These are phyloP conservation scores for Chionographis japonica DNA, from an alignment of 106 monocot species.

Conservation along the genomic window DNA sequence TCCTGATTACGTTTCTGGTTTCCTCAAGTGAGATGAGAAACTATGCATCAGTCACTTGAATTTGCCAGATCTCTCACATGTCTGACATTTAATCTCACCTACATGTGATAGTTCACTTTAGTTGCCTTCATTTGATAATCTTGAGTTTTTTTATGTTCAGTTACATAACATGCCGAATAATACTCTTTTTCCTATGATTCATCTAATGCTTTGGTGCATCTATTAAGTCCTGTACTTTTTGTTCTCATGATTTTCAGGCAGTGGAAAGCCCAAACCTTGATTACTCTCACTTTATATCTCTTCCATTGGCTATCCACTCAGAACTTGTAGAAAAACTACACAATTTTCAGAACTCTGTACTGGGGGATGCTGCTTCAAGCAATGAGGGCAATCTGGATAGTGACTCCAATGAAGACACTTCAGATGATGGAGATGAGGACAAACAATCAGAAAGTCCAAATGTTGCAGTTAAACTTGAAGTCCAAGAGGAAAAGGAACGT, in stretches of 20 bases:
- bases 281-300: slow-evolving; percentile 93
- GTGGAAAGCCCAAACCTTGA: slow-evolving; percentile 72
- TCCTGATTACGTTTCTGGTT: too few species aligned
- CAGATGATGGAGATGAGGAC: slow-evolving; percentile 20
- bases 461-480: slow-evolving; percentile 21
- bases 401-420: slow-evolving; percentile 14
- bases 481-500: slow-evolving; percentile 24
- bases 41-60: too few species aligned
- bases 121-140: too few species aligned
- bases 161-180: too few species aligned
- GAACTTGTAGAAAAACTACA: slow-evolving; percentile 70
- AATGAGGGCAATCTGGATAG: slow-evolving; percentile 11
- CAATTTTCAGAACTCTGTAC: slow-evolving; percentile 67
- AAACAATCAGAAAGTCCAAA: slow-evolving; percentile 12
- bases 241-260: slow-evolving; percentile 36
- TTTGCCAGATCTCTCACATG: too few species aligned
- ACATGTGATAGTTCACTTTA: too few species aligned
- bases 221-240: not conserved
- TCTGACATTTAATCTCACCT: too few species aligned
- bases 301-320: slow-evolving; percentile 74
- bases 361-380: slow-evolving; percentile 27
- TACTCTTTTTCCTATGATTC: not conserved
- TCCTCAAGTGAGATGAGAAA: too few species aligned
- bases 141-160: too few species aligned
- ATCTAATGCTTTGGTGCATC: not conserved